Evolutionary conservation across 148 eudicot genomes (phyloP).

Genomic region (Vaccinium macrocarpon): DNA sequence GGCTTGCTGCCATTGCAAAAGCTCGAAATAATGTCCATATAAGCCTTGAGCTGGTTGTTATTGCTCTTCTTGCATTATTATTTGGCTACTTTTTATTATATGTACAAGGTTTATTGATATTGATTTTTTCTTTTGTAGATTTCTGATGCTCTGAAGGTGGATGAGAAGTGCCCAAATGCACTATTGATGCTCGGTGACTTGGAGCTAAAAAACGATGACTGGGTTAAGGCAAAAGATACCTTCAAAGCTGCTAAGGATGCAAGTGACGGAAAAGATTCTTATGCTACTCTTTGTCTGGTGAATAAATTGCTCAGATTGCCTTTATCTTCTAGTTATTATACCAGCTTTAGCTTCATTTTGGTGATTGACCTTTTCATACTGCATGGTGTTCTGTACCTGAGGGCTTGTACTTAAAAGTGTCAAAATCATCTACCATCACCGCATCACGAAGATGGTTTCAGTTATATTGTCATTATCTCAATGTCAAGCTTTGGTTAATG

Average conservation of each 20-base stretch:
- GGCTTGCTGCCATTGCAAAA: slow-evolving; percentile 93
- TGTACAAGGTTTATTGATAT: neutral
- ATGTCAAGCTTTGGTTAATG: neutral
- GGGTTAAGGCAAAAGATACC: slow-evolving; percentile 99
- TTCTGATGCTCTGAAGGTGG: slow-evolving; percentile 76
- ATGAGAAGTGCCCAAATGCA: slow-evolving; percentile 83
- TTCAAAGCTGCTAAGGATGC: slow-evolving; percentile 93
- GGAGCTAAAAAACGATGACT: slow-evolving; percentile 97
- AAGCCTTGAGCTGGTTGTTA: slow-evolving; percentile 85
- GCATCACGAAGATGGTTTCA: neutral
- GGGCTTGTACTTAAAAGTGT: neutral
- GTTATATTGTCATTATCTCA: slow-evolving; percentile 2
- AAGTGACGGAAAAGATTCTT: slow-evolving; percentile 69
- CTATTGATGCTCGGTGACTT: slow-evolving; percentile 85
- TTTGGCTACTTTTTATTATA: neutral
- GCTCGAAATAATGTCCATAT: slow-evolving; percentile 73
- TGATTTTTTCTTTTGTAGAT: slow-evolving; percentile 42
- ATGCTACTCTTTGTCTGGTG: slow-evolving; percentile 92
- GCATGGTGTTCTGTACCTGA: slow-evolving; percentile 1
- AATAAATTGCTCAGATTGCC: slow-evolving; percentile 10
- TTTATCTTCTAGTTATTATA: neutral
- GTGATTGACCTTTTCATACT: slow-evolving; percentile 10
- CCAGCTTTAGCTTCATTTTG: neutral
- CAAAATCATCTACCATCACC: neutral
- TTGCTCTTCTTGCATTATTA: slow-evolving; percentile 2